Evolutionary conservation across 2,329 filamentous ascomycete genomes (phyloP).

Genomic region (Phialemonium atrogriseum): DNA sequence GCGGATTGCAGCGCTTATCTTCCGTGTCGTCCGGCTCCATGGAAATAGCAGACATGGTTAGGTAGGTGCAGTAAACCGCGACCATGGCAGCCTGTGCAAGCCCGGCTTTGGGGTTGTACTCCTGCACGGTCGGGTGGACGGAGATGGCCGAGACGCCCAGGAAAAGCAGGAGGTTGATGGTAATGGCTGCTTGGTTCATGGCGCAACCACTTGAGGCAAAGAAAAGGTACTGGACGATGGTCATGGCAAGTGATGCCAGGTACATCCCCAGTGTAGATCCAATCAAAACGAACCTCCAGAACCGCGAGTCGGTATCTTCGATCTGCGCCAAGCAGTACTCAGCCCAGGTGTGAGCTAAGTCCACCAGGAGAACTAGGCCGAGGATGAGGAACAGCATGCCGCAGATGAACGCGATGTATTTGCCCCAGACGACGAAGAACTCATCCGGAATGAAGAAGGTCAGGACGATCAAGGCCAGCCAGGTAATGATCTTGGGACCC

Average conservation of each 20-base stretch:
- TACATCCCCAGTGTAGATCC: conserved; percentile 95
- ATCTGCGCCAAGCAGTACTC: conserved; percentile 94
- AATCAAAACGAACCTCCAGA: conserved; percentile 83
- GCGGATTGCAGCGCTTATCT: conserved; percentile 85
- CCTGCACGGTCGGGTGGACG: conserved; percentile 83
- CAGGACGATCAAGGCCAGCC: conserved; percentile 77
- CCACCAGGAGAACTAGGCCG: conserved; percentile 84
- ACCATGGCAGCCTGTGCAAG: conserved; percentile 98
- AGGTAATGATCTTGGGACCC: conserved; percentile 90
- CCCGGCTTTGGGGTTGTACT: conserved; percentile 85
- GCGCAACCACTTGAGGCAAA: conserved; percentile 75
- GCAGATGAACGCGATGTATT: conserved; percentile 80
- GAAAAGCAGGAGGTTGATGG: conserved; percentile 82
- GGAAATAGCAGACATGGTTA: conserved; percentile 95
- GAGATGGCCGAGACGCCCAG: conserved; percentile 74
- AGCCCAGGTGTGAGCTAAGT: conserved; percentile 93
- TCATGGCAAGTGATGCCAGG: conserved; percentile 82
- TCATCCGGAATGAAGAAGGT: conserved; percentile 93
- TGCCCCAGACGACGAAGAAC: conserved; percentile 94
- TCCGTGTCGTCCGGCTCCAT: conserved; percentile 97
- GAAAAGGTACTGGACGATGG: conserved; percentile 93
- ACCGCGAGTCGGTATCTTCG: conserved; percentile 73
- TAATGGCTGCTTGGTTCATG: conserved; percentile 96
- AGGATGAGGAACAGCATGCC: conserved; percentile 92
- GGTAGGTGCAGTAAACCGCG: conserved; percentile 94